A percentile compares a stretch with the other conserved stretches of the same genome.
Evolutionary conservation across 2,329 filamentous ascomycete genomes (phyloP).

Genomic region (Daldinia eschscholtzii): DNA sequence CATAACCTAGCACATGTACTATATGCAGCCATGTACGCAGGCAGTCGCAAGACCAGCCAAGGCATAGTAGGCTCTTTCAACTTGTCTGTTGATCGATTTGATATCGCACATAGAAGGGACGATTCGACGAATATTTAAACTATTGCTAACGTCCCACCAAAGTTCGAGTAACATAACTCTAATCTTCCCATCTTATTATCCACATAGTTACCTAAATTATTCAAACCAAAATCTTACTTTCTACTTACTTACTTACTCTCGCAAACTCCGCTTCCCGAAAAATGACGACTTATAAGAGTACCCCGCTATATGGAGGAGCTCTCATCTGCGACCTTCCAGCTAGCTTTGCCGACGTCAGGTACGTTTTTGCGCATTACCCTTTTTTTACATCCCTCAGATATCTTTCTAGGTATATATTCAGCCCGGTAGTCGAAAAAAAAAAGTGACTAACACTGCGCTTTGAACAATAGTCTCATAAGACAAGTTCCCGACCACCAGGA

Average conservation of each 20-base stretch:
- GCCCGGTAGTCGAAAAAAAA: background rate
- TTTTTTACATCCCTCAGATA: background rate
- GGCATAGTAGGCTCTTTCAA: slow-evolving; percentile 5
- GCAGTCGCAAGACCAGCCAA: slow-evolving; percentile 9
- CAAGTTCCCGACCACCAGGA: slow-evolving; percentile 91
- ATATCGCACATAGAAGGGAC: slow-evolving; percentile 16
- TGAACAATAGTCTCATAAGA: slow-evolving; percentile 68
- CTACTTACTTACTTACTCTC: background rate
- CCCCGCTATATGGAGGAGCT: slow-evolving; percentile 78
- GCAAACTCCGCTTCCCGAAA: slow-evolving; percentile 6
- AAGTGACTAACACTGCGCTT: slow-evolving; percentile 18
- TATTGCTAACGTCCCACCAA: slow-evolving; percentile 6
- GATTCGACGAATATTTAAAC: slow-evolving; percentile 13
- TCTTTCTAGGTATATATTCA: background rate
- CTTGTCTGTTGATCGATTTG: slow-evolving; percentile 1
- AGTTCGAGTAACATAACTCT: slow-evolving; percentile 6
- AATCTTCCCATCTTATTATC: slow-evolving; percentile 1
- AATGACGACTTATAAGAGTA: slow-evolving; percentile 69
- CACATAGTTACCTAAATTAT: background rate
- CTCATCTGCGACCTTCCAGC: slow-evolving; percentile 76
- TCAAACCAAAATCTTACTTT: background rate
- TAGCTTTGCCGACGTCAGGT: slow-evolving; percentile 81
- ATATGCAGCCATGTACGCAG: slow-evolving; percentile 14
- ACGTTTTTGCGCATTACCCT: slow-evolving; percentile 36
- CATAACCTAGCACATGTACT: slow-evolving; percentile 9